Base-by-base conservation (phyloP, 441 rosid species). In the Raphanus hybrid region DNA sequence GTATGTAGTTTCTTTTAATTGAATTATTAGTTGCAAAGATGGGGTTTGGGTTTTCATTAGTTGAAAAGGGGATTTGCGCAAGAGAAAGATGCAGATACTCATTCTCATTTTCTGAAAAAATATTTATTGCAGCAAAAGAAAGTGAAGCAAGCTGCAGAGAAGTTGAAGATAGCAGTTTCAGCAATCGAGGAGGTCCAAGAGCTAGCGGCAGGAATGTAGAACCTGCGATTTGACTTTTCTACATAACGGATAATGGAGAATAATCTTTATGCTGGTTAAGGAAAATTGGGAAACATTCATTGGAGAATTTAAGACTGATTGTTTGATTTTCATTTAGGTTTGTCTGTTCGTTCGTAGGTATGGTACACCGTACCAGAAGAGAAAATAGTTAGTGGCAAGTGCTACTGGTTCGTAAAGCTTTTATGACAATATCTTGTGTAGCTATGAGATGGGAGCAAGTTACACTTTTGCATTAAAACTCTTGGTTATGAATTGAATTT, bases 81-180 rank as follows among this genome's bases (percentile, higher is more conserved):
- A 12, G 52, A 45, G 52, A 45, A 45, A 45, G 14, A 45, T 45
- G 52, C 52, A 11, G 52, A 45, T 45, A 45, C 15, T 12, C 52
- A 45, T 12, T 45, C 15, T 45, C 52, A 45, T 45, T 45, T 45
- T 45, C 52, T 4, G 52, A 39, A 45, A 20, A 15, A 43, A 29
- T 0, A 8, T 20, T 9, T 74, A 63, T 74, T 75, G 79, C 73
- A 80, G 82, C n/a, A 66, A 75, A 74, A 48, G 73, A 80, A 75
- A 18, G 79, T 75, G 73, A 80, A 75, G 73, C 79, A 70, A 16
- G 82, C 79, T 26, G 73, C 73, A 59, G 79, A 69, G 0, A 80
- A 65, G 82, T 70, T 80, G 79, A 59, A 70, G 29, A 0, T 5
- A 70, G 82, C 79, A 37, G 65, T 65, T 0, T 4, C 69, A 37